These are phyloP conservation scores for Fusarium miscanthi DNA, from an alignment of 2,329 filamentous ascomycete species.

Conservation along the genomic window DNA sequence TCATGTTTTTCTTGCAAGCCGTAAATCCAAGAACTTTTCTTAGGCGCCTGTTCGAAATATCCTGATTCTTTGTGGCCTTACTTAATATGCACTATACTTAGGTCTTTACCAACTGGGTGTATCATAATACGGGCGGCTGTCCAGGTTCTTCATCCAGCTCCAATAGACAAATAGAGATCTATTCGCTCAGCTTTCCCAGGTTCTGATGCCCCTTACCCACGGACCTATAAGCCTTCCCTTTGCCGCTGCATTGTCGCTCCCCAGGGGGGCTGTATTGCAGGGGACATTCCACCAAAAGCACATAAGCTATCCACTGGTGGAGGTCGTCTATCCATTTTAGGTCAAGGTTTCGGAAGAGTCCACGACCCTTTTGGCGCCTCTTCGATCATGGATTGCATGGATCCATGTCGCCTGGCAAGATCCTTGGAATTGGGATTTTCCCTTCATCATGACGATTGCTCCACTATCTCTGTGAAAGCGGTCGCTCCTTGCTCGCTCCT, in stretches of 20 bases:
- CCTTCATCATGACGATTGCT: constrained; percentile 35
- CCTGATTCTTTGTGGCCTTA: background rate
- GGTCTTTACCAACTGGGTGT: background rate
- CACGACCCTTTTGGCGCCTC: constrained; percentile 21
- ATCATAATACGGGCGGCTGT: constrained; percentile 33
- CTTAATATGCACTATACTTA: background rate
- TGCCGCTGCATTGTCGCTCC: constrained; percentile 22
- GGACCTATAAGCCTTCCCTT: constrained; percentile 9
- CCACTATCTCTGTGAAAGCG: constrained; percentile 2
- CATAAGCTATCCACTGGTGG: constrained; percentile 15
- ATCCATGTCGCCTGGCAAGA: constrained; percentile 3
- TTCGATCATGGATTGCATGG: constrained; percentile 5
- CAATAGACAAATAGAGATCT: background rate
- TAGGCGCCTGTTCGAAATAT: constrained; percentile 1
- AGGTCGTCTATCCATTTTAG: background rate
- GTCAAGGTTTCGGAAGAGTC: constrained; percentile 12
- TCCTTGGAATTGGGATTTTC: constrained; percentile 43
- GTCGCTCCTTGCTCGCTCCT: background rate
- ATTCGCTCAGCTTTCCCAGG: constrained; percentile 21
- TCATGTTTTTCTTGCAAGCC: background rate
- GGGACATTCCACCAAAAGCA: background rate
- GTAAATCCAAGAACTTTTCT: background rate
- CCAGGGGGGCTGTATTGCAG: constrained; percentile 16
- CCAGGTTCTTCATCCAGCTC: constrained; percentile 1
- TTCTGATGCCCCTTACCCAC: constrained; percentile 3